These are phyloP conservation scores for Casuarina cunninghamiana DNA, from an alignment of 306 rosid species.

Conservation along the genomic window DNA sequence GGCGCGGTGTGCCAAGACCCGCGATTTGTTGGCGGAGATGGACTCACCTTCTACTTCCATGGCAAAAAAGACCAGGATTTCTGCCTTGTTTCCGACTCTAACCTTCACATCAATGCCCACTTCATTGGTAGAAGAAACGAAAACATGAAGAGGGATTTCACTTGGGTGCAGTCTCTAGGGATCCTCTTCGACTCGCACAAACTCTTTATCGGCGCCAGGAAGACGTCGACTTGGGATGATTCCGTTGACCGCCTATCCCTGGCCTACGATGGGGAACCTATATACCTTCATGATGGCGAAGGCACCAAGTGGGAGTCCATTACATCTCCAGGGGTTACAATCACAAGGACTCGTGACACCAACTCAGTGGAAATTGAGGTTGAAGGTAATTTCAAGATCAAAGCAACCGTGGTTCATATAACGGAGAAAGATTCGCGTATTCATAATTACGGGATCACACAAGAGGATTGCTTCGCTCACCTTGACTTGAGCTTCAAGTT, in stretches of 20 bases:
- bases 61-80: constrained; percentile 35
- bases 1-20: constrained; percentile 45
- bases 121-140: constrained; percentile 32
- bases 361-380: constrained; percentile 30
- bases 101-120: constrained; percentile 39
- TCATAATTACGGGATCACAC: constrained; percentile 24
- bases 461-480: constrained; percentile 38
- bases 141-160: constrained; percentile 54
- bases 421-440: constrained; percentile 14
- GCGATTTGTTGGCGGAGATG: constrained; percentile 66
- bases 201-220: constrained; percentile 29
- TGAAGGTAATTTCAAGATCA: constrained; percentile 26
- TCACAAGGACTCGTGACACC: not conserved
- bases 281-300: constrained; percentile 13
- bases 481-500: constrained; percentile 40
- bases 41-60: constrained; percentile 52
- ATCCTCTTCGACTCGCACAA: constrained; percentile 31
- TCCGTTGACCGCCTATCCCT: constrained; percentile 26
- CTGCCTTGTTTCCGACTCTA: constrained; percentile 35
- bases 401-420: constrained; percentile 32
- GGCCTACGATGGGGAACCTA: constrained; percentile 12
- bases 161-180: constrained; percentile 47
- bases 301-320: constrained; percentile 19
- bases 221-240: constrained; percentile 26
- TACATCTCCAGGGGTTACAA: not conserved